Percentiles rank a stretch among this genome's conserved stretches.
Evolutionary conservation across 345 rosid species (phyloP).

Genomic region (Bruguiera gymnorhiza): DNA sequence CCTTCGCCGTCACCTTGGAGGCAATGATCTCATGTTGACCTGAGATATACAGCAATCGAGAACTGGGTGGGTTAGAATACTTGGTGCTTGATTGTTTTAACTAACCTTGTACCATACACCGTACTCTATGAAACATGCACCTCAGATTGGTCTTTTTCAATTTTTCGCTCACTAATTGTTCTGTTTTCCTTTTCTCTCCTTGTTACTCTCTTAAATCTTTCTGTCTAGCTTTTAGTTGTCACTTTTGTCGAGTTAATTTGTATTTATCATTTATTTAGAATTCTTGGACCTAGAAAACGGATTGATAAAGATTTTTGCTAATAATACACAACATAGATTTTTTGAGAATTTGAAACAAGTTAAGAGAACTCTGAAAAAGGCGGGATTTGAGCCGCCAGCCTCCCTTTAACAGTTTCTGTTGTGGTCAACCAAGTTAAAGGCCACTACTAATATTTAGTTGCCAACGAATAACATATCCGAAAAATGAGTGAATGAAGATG

Average conservation of each 20-base stretch:
- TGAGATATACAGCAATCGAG: slow-evolving; percentile 29
- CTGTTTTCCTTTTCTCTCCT: slow-evolving; percentile 10
- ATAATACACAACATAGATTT: neutral
- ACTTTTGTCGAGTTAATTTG: slow-evolving; percentile 9
- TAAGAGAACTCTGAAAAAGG: too few species aligned
- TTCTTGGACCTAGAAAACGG: neutral
- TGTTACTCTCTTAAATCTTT: neutral
- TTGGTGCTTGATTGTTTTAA: slow-evolving; percentile 29
- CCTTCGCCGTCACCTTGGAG: slow-evolving; percentile 45
- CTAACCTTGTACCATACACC: slow-evolving; percentile 31
- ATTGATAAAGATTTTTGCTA: neutral
- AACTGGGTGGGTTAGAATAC: slow-evolving; percentile 17
- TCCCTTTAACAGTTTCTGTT: neutral
- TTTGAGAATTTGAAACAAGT: neutral
- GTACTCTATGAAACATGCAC: slow-evolving; percentile 27
- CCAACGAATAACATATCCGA: too few species aligned
- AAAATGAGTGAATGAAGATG: too few species aligned
- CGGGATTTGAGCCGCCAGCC: too few species aligned
- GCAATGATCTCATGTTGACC: slow-evolving; percentile 75
- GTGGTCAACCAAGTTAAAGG: too few species aligned
- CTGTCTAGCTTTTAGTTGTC: slow-evolving; percentile 18
- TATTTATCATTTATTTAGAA: neutral
- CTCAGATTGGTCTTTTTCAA: slow-evolving; percentile 14
- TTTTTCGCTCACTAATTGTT: slow-evolving; percentile 14
- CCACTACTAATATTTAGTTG: too few species aligned